Conservation (phyloP, 345 rosid species). For the Geranium brycei region DNA sequence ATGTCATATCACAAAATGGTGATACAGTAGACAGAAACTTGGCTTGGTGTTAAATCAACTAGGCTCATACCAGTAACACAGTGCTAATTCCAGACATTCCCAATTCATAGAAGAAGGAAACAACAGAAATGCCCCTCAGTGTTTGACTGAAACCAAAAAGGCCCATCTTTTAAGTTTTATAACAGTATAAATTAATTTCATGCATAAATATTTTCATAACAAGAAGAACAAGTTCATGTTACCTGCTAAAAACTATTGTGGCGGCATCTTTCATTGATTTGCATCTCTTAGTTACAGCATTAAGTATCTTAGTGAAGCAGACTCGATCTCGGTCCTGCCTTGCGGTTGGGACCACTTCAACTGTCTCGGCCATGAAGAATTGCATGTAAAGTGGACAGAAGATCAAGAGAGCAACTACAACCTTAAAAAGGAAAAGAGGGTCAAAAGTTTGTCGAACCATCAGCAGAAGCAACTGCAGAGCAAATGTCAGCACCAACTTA, state of each 20-base stretch:
- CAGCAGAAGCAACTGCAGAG: not conserved
- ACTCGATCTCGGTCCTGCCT: conserved; percentile 21
- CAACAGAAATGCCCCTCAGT: conserved; percentile 31
- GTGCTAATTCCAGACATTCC: conserved; percentile 46
- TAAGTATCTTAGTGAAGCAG: conserved; percentile 16
- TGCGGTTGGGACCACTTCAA: conserved; percentile 6
- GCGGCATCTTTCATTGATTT: conserved; percentile 37
- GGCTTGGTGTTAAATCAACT: not conserved
- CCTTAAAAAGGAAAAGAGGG: conserved; percentile 19
- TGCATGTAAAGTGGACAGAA: conserved; percentile 31
- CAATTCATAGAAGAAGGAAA: conserved; percentile 41
- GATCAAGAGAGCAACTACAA: conserved; percentile 33
- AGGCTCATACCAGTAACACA: conserved; percentile 24
- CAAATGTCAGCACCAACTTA: conserved; percentile 10
- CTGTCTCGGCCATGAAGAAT: conserved; percentile 32
- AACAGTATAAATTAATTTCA: too few relatives aligned
- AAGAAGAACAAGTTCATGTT: not conserved
- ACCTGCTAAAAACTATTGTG: conserved; percentile 27
- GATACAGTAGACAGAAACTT: not conserved
- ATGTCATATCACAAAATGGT: not conserved
- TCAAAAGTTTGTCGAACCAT: not conserved
- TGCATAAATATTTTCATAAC: not conserved
- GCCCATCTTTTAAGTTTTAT: not conserved
- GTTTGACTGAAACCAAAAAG: conserved; percentile 27
- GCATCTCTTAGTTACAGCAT: conserved; percentile 20